Evolutionary conservation across 805 yeast genomes (phyloP).

Genomic region (Candida morakotiae): DNA sequence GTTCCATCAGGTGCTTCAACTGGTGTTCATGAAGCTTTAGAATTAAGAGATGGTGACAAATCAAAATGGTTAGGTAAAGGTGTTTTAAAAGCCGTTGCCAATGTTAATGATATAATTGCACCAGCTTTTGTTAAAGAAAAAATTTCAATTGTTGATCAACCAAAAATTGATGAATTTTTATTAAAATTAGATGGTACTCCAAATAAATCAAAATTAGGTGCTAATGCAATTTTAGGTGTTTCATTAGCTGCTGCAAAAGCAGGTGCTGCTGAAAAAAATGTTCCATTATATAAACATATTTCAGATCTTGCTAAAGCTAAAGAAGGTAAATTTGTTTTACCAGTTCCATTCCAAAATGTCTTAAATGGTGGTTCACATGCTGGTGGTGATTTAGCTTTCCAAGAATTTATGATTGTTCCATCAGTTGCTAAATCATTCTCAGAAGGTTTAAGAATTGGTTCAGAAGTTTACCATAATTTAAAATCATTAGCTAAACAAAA

Average conservation of each 20-base stretch:
- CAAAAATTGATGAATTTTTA: conserved; percentile 81
- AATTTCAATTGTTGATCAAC: conserved; percentile 84
- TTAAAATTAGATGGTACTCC: conserved; percentile 90
- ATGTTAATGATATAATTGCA: conserved; percentile 91
- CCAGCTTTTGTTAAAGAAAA: conserved; percentile 84
- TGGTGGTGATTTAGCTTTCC: conserved; percentile 98
- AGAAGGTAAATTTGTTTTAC: conserved; percentile 83
- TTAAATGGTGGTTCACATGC: conserved; percentile 99
- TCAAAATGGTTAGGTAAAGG: conserved; percentile 99
- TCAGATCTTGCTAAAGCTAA: conserved; percentile 72
- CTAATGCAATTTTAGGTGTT: conserved; percentile 97
- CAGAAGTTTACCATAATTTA: conserved; percentile 97
- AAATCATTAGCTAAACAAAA: conserved; percentile 88
- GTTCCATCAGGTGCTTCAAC: conserved; percentile 99
- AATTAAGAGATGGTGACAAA: conserved; percentile 97
- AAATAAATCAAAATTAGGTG: conserved; percentile 96
- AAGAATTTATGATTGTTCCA: conserved; percentile 99
- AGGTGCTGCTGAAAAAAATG: conserved; percentile 93
- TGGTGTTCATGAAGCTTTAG: conserved; percentile 97
- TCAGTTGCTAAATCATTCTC: conserved; percentile 84
- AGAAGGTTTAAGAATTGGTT: conserved; percentile 94
- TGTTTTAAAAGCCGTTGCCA: conserved; percentile 93
- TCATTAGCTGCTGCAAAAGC: conserved; percentile 97
- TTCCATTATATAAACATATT: conserved; percentile 91
- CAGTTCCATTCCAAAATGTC: conserved; percentile 99